Evolutionary conservation across 2,329 filamentous ascomycete species (phyloP).

Genomic region (Myriosclerotinia scirpicola): DNA sequence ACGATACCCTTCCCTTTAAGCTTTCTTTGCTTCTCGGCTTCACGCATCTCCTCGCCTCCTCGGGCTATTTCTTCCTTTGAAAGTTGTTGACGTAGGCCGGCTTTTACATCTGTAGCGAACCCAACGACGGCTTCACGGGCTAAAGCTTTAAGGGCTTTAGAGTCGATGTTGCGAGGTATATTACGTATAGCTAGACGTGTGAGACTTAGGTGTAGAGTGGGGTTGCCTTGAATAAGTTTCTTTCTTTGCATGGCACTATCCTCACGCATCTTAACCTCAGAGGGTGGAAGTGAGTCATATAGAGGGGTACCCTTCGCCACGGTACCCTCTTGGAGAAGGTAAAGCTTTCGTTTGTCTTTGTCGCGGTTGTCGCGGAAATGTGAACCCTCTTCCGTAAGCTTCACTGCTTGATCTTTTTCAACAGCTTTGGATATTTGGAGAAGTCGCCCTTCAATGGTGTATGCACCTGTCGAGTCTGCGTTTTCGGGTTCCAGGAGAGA

Average conservation of each 20-base stretch:
- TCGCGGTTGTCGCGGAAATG: slow-evolving; percentile 64
- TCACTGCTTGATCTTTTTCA: slow-evolving; percentile 74
- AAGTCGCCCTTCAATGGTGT: slow-evolving; percentile 87
- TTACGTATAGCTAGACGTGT: slow-evolving; percentile 91
- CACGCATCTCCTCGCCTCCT: slow-evolving; percentile 75
- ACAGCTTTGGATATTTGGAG: slow-evolving; percentile 84
- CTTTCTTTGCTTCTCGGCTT: slow-evolving; percentile 77
- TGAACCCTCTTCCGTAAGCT: slow-evolving; percentile 68
- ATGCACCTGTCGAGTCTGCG: slow-evolving; percentile 76
- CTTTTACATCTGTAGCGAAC: slow-evolving; percentile 87
- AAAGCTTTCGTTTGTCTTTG: slow-evolving; percentile 87
- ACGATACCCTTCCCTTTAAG: slow-evolving; percentile 84
- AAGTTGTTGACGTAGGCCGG: slow-evolving; percentile 70
- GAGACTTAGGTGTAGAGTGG: slow-evolving; percentile 81
- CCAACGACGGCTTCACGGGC: slow-evolving; percentile 91
- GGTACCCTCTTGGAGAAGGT: slow-evolving; percentile 81
- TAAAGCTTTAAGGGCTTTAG: slow-evolving; percentile 87
- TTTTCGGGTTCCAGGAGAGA: slow-evolving; percentile 88
- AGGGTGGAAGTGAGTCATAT: slow-evolving; percentile 71
- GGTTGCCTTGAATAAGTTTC: slow-evolving; percentile 87
- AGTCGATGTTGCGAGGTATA: slow-evolving; percentile 76
- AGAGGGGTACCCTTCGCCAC: slow-evolving; percentile 76
- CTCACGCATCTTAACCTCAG: slow-evolving; percentile 85
- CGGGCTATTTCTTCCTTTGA: slow-evolving; percentile 87
- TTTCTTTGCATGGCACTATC: slow-evolving; percentile 84